A percentile compares a stretch with the other conserved stretches of the same genome.
These are phyloP conservation scores for Lippia alba DNA, from an alignment of 305 asterid genomes.

Conservation along the genomic window DNA sequence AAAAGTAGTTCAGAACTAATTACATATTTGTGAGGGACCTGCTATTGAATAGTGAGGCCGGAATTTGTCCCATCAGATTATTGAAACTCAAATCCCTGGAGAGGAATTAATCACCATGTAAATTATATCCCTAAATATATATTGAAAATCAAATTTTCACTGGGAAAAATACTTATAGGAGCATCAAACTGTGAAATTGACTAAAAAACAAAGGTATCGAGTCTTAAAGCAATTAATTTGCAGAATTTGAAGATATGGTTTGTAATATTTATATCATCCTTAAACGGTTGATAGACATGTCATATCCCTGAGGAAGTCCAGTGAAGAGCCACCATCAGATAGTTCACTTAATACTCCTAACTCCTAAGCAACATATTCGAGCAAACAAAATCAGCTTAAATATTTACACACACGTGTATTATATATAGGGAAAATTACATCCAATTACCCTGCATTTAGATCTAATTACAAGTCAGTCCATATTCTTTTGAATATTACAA, in stretches of 20 bases:
- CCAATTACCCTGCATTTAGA: too few relatives aligned
- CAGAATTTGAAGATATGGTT: neutral
- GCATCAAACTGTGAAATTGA: conserved; percentile 48
- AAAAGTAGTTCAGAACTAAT: conserved; percentile 17
- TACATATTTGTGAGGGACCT: conserved; percentile 63
- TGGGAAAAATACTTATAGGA: conserved; percentile 52
- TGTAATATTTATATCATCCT: conserved; percentile 30
- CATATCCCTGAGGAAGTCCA: conserved; percentile 67
- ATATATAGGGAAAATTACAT: too few relatives aligned
- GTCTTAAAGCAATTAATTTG: too few relatives aligned
- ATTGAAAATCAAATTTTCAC: neutral
- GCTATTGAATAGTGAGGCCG: conserved; percentile 51
- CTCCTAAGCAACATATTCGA: conserved; percentile 51
- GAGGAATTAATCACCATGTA: conserved; percentile 2
- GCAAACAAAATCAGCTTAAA: too few relatives aligned
- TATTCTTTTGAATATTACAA: too few relatives aligned
- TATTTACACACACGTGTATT: neutral
- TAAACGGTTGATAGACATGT: conserved; percentile 65
- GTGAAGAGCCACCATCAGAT: conserved; percentile 73
- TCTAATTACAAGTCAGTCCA: too few relatives aligned
- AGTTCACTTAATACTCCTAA: conserved; percentile 83
- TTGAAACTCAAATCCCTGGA: conserved; percentile 60
- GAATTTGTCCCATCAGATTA: too few relatives aligned
- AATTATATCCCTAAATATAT: neutral
- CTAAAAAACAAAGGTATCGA: conserved; percentile 59